These are phyloP conservation scores for Cercospora zeae-maydis DNA, from an alignment of 2,329 filamentous ascomycete species.

Conservation along the genomic window DNA sequence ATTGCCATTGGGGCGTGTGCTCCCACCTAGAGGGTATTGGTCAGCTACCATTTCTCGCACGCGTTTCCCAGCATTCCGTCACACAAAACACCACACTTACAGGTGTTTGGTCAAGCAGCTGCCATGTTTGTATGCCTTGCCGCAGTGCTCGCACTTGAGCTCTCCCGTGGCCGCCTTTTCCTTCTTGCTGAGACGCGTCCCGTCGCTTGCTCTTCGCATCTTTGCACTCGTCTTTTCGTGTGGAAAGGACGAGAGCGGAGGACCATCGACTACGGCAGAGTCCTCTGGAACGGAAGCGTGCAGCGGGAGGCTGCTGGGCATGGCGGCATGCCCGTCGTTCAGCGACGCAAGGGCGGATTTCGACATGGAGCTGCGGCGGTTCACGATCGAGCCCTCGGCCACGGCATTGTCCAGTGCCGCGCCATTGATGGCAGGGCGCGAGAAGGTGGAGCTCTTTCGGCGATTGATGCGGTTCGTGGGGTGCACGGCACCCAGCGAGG, in stretches of 20 bases:
- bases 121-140: conserved; percentile 99
- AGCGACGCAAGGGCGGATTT: conserved; percentile 53
- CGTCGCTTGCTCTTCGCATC: conserved; percentile 72
- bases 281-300: conserved; percentile 37
- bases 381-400: conserved; percentile 57
- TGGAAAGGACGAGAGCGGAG: conserved; percentile 52
- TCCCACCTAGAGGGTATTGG: conserved; percentile 72
- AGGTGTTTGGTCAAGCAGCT: conserved; percentile 99
- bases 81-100: conserved; percentile 60
- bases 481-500: conserved; percentile 73
- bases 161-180: conserved; percentile 80
- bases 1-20: conserved; percentile 96
- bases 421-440: conserved; percentile 71
- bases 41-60: conserved; percentile 14
- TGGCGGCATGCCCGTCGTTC: conserved; percentile 56
- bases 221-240: conserved; percentile 51
- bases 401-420: conserved; percentile 62
- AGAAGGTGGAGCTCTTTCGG: conserved; percentile 86
- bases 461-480: conserved; percentile 81
- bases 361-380: conserved; percentile 66
- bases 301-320: conserved; percentile 63
- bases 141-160: conserved; percentile 94
- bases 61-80: neutral
- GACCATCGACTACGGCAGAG: conserved; percentile 64
- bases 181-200: conserved; percentile 74